Evolutionary conservation across 352 stramenopile species (phyloP), one percentile per base, ranked within the genome.

Genomic region (Globisporangium heterothallicum): DNA sequence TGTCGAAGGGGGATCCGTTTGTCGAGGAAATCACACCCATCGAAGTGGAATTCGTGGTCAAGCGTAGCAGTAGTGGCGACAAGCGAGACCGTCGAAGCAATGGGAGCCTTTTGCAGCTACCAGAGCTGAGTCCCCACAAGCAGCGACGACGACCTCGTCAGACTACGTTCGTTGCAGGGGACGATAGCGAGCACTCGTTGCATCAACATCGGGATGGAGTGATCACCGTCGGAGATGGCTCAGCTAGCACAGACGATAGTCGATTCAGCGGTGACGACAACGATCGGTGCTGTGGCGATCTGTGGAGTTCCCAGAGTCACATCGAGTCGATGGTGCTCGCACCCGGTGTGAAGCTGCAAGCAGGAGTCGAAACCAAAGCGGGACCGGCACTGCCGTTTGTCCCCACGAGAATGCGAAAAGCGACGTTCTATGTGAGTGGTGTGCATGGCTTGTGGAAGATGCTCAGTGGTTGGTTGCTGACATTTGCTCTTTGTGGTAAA

Each of bases 281-380:
- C 9, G 19, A 25, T 6, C 26, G 22, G 38, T 12, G 22, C 38
- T 13, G 32, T 22, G 4, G 46, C 4, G 24, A 61, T n/a, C 13
- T 22, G 1, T 30, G 10, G 19, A 45, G 22, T n/a, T 10, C 51
- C 16, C 38, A 55, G 1, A 34, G 27, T 4, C 51, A 60, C n/a
- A 48, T 62, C 1, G 26, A 51, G 24, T 41, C 32, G 4, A 34
- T 74, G 24, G 47, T 57, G 21, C 53, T 74, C 25, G 59, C 63
- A 7, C 56, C 66, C 1, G 66, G 66, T 4, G 66, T 74, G 40
- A 61, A 55, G 34, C 51, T 72, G 18, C 66, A 72, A 44, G 32
- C 25, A 6, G 48, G 58, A 3, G 42, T 51, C 5, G 66, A 59
- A 16, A 44, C 56, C 14, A 59, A 66, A 30, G 50, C 14, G 1